Conservation (phyloP, 352 stramenopile genomes). For the Globisporangium splendens region DNA sequence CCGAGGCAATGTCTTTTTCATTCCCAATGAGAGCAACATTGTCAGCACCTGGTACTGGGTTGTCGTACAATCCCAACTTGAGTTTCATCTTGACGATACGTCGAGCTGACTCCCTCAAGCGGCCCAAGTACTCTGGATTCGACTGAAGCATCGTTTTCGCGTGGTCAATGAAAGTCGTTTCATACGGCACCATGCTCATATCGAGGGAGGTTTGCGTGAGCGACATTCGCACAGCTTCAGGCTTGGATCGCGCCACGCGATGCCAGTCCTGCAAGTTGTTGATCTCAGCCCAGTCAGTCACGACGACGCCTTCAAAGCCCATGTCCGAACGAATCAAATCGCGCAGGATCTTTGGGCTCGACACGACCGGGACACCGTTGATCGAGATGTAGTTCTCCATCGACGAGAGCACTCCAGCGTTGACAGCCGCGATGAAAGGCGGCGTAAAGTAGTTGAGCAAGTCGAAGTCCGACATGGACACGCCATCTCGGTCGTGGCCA, state of each 20-base stretch:
- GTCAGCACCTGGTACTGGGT: slow-evolving; percentile 41
- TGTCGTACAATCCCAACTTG: slow-evolving; percentile 68
- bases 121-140: slow-evolving; percentile 29
- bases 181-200: slow-evolving; percentile 84
- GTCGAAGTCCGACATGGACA: slow-evolving; percentile 72
- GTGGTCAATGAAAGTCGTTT: slow-evolving; percentile 49
- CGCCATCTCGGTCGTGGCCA: slow-evolving; percentile 76
- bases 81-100: slow-evolving; percentile 75
- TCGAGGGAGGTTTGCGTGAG: too few relatives aligned
- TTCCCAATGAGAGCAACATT: slow-evolving; percentile 46
- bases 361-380: slow-evolving; percentile 89
- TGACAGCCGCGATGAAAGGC: slow-evolving; percentile 74
- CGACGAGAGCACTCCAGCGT: slow-evolving; percentile 49
- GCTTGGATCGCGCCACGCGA: slow-evolving; percentile 37
- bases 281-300: slow-evolving; percentile 91
- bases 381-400: slow-evolving; percentile 95
- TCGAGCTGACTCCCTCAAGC: slow-evolving; percentile 53
- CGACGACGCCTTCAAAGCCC: slow-evolving; percentile 79
- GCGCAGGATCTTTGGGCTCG: slow-evolving; percentile 72
- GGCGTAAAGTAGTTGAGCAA: slow-evolving; percentile 85
- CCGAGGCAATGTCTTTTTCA: slow-evolving; percentile 42
- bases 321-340: slow-evolving; percentile 83
- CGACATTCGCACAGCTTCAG: too few relatives aligned
- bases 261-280: slow-evolving; percentile 79
- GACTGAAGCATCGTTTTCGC: slow-evolving; percentile 28